phyloP scores from a whole-genome alignment of 352 stramenopile species.

The Globisporangium nodosum region DNA sequence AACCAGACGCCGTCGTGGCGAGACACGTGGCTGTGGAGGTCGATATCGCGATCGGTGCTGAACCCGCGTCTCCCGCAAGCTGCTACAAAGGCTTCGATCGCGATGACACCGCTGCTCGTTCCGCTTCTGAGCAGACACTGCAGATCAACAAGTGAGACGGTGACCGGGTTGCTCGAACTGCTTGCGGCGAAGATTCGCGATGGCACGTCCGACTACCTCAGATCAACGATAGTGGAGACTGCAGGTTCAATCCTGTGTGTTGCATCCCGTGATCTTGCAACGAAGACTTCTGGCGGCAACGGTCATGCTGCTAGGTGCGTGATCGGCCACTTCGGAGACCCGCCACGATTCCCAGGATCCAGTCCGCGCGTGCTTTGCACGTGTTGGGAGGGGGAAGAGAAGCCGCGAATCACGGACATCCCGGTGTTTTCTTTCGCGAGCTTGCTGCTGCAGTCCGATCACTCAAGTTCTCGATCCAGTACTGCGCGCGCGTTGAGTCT shows the following conservation, averaged over 20 bases:
- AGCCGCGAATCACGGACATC: conserved; percentile 15
- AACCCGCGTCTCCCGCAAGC: conserved; percentile 22
- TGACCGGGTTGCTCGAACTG: conserved; percentile 34
- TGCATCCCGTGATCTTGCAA: conserved; percentile 1
- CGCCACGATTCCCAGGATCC: not conserved
- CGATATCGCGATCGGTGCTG: conserved; percentile 25
- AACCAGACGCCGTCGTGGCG: conserved; percentile 29
- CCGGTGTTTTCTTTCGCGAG: conserved; percentile 19
- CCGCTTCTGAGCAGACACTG: conserved; percentile 31
- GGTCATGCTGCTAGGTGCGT: not conserved
- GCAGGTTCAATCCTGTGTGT: conserved; percentile 36
- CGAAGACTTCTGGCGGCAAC: not conserved
- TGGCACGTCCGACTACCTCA: conserved; percentile 20
- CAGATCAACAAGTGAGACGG: conserved; percentile 29
- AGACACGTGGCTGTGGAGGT: conserved; percentile 36
- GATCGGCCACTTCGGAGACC: not conserved
- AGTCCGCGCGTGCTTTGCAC: conserved; percentile 1
- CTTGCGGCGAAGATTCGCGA: conserved; percentile 27
- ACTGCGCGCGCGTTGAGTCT: conserved; percentile 19
- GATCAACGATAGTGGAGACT: conserved; percentile 21
- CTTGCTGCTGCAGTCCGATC: conserved; percentile 8
- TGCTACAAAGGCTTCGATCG: conserved; percentile 24
- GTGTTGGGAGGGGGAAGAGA: conserved; percentile 3
- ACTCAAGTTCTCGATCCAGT: conserved; percentile 4
- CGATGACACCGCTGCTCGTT: conserved; percentile 33